Evolutionary conservation across 495 filamentous ascomycete genomes (phyloP).

Genomic region (Xylaria bambusicola): DNA sequence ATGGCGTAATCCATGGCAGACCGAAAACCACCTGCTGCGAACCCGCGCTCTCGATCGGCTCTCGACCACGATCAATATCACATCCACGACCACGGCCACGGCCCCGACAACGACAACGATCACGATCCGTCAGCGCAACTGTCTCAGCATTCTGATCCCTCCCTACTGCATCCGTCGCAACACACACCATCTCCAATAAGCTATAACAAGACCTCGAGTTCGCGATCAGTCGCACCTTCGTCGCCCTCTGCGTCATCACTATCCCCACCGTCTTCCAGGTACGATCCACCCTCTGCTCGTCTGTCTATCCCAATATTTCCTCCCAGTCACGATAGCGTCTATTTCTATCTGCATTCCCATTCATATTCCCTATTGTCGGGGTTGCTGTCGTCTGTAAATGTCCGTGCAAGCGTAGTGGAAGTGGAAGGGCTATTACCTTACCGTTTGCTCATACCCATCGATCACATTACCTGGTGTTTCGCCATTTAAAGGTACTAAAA

Average conservation of each 20-base stretch:
- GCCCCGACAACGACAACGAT: background rate
- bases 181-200: conserved; percentile 13
- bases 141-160: background rate
- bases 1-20: conserved; percentile 64
- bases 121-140: conserved; percentile 12
- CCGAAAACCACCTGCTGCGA: conserved; percentile 51
- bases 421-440: background rate
- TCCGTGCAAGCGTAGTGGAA: background rate
- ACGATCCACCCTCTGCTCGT: conserved; percentile 18
- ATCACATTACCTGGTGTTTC: background rate
- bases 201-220: conserved; percentile 18
- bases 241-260: conserved; percentile 24
- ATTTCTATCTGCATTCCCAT: background rate
- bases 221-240: conserved; percentile 25
- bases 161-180: conserved; percentile 13
- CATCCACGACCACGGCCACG: background rate
- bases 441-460: background rate
- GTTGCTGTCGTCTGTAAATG: conserved; percentile 13
- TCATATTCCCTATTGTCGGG: no score
- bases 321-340: background rate
- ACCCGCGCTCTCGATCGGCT: conserved; percentile 55
- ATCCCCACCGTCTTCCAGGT: conserved; percentile 29
- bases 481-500: background rate
- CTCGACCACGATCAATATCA: conserved; percentile 40
- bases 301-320: conserved; percentile 2